Evolutionary conservation across 371 early-diverging fungal genomes (phyloP).

Genomic region (Mortierella sp.): DNA sequence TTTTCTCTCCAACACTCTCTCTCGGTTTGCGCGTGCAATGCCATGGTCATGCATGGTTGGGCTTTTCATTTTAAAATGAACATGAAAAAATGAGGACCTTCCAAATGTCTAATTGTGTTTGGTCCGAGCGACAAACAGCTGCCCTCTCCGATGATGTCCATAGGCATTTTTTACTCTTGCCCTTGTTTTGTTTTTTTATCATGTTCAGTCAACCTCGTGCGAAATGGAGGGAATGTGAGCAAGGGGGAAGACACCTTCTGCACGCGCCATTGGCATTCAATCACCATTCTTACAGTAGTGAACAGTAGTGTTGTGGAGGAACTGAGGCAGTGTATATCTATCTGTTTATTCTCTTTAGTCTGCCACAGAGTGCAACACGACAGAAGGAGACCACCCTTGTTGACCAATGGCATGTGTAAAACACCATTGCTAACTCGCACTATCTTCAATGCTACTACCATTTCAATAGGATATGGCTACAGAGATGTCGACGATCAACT

Average conservation of each 20-base stretch:
- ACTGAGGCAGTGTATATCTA: background rate
- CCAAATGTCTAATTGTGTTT: background rate
- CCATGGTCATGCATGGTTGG: background rate
- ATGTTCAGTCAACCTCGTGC: background rate
- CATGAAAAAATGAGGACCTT: background rate
- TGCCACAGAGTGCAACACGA: background rate
- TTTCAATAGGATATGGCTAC: slow-evolving; percentile 56
- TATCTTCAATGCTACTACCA: background rate
- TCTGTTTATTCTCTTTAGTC: background rate
- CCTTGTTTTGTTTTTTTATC: slow-evolving; percentile 10
- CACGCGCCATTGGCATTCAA: background rate
- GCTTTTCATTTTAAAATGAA: slow-evolving; percentile 27
- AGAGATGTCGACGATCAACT: slow-evolving; percentile 39
- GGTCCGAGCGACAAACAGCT: slow-evolving; percentile 37
- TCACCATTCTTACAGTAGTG: background rate
- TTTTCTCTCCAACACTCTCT: background rate
- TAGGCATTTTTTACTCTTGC: background rate
- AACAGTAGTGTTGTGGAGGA: background rate
- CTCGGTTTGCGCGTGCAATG: slow-evolving; percentile 6
- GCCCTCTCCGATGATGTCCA: background rate
- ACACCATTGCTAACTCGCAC: background rate
- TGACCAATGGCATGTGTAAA: background rate
- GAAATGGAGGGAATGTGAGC: slow-evolving; percentile 6
- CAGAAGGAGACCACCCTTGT: background rate
- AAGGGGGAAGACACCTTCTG: background rate